A percentile compares a stretch with the other conserved stretches of the same genome.
Conservation (phyloP, 2,329 filamentous ascomycete species). For the Aspergillus pseudoglaucus region DNA sequence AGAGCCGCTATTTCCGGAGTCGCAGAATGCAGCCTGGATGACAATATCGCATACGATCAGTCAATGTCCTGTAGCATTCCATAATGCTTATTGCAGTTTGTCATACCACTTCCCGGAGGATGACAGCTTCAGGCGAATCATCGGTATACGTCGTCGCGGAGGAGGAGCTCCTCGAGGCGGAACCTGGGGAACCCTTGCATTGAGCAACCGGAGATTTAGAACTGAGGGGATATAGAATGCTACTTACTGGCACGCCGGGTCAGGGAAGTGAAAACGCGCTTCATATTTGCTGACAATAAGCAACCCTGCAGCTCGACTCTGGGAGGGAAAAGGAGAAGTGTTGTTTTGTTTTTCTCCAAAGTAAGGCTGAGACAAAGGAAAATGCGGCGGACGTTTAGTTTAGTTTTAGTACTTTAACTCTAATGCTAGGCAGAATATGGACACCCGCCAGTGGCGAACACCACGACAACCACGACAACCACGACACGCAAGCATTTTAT, state of each 20-base stretch:
- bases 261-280: constrained; percentile 29
- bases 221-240: neutral
- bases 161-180: constrained; percentile 13
- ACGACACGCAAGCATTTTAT: neutral
- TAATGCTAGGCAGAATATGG: neutral
- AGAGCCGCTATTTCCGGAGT: constrained; percentile 55
- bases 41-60: constrained; percentile 3
- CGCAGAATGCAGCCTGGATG: constrained; percentile 69
- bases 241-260: constrained; percentile 27
- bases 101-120: constrained; percentile 37
- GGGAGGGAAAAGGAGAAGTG: neutral
- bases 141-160: constrained; percentile 19
- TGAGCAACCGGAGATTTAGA: neutral
- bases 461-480: neutral
- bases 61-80: neutral
- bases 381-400: neutral
- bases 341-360: neutral
- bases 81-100: neutral
- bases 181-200: constrained; percentile 13
- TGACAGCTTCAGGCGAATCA: constrained; percentile 34
- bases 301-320: too few relatives aligned
- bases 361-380: neutral
- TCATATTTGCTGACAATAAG: constrained; percentile 20
- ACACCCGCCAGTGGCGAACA: neutral
- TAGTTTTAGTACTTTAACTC: too few relatives aligned